phyloP scores from a whole-genome alignment of 139 green algal genomes.

The Chlorella sp. region DNA sequence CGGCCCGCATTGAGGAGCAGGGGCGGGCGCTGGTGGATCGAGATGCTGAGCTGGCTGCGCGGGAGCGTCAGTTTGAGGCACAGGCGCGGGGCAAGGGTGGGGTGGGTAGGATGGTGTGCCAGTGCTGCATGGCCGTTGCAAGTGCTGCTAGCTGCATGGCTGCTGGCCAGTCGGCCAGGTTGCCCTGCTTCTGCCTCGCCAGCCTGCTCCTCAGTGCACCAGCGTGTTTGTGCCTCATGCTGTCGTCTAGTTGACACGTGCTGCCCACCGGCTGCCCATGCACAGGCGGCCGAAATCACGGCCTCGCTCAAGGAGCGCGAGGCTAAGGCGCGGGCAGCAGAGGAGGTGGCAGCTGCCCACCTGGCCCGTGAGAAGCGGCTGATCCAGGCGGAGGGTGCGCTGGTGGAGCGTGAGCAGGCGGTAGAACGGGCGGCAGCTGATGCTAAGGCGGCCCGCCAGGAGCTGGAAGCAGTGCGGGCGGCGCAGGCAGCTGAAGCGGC shows the following conservation, averaged over 20 bases:
- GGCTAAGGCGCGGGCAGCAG: slow-evolving; percentile 18
- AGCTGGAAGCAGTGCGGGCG: slow-evolving; percentile 32
- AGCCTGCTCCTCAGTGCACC: no score
- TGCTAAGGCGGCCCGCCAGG: slow-evolving; percentile 17
- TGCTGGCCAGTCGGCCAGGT: no score
- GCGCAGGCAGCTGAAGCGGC: slow-evolving; percentile 28
- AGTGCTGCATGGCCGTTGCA: no score
- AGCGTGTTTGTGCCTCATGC: no score
- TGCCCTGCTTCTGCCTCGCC: no score
- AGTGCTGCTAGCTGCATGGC: no score
- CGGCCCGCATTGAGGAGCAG: slow-evolving; percentile 32
- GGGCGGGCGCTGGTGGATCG: slow-evolving; percentile 36
- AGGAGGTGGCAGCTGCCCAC: slow-evolving; percentile 35
- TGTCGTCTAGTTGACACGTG: background rate
- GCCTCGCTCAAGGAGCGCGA: slow-evolving; percentile 49
- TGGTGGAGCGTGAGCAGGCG: slow-evolving; percentile 41
- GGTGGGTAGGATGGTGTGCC: background rate
- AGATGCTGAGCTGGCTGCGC: slow-evolving; percentile 41
- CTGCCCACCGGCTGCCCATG: background rate
- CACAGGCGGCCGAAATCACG: slow-evolving; percentile 44
- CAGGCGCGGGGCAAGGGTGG: slow-evolving; percentile 11
- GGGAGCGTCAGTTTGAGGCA: slow-evolving; percentile 44
- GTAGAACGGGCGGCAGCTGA: slow-evolving; percentile 1
- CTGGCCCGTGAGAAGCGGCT: slow-evolving; percentile 30
- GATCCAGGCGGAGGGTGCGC: background rate